phyloP scores from a whole-genome alignment of 305 asterid species.

The Fraxinus angustifolia region DNA sequence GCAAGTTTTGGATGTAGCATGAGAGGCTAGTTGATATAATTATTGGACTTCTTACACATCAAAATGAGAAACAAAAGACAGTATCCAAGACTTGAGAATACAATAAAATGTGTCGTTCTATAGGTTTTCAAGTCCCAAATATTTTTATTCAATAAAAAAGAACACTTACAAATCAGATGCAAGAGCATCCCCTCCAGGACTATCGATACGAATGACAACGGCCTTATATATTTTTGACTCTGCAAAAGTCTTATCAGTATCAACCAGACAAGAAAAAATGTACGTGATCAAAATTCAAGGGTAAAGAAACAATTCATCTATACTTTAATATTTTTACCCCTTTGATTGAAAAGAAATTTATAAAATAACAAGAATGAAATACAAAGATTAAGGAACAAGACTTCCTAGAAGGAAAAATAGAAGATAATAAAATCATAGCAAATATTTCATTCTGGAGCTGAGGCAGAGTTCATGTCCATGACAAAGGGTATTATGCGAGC shows the following conservation, averaged over 20 bases:
- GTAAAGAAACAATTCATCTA: not conserved
- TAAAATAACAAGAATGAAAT: not conserved
- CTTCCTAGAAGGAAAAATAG: not conserved
- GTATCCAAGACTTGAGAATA: not conserved
- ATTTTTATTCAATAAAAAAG: not conserved
- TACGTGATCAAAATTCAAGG: slow-evolving; percentile 9
- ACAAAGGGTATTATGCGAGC: not conserved
- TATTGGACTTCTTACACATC: not conserved
- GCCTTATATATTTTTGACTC: slow-evolving; percentile 88
- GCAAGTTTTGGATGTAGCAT: not conserved
- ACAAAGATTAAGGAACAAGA: not conserved
- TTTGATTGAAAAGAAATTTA: not conserved
- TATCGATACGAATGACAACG: slow-evolving; percentile 81
- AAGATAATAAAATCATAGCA: not conserved
- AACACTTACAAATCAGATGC: slow-evolving; percentile 92
- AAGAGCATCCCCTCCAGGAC: slow-evolving; percentile 99
- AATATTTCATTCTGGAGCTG: slow-evolving; percentile 3
- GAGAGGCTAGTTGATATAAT: not conserved
- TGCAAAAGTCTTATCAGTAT: slow-evolving; percentile 29
- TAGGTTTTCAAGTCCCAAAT: not conserved
- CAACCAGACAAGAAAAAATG: slow-evolving; percentile 19
- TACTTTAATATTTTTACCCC: not conserved
- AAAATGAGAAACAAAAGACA: not conserved
- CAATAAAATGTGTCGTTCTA: not conserved
- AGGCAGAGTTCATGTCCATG: not conserved